These are phyloP conservation scores for Coemansia asiatica DNA, from an alignment of 192 early-diverging fungal species.

Conservation along the genomic window DNA sequence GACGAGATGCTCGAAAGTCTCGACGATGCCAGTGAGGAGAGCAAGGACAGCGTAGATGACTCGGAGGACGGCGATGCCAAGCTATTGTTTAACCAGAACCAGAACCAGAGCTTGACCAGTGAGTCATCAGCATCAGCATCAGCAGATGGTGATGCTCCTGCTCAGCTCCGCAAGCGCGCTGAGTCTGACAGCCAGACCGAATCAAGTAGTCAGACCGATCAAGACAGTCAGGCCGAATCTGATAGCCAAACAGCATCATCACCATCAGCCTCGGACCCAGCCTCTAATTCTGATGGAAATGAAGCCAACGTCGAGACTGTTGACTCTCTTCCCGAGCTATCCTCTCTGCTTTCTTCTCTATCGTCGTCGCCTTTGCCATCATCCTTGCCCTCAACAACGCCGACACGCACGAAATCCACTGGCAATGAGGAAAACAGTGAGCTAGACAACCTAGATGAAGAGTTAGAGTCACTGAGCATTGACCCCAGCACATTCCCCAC, in stretches of 20 bases:
- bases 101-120: neutral
- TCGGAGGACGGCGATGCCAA: neutral
- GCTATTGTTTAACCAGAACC: neutral
- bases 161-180: neutral
- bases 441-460: conserved; percentile 10
- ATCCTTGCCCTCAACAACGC: neutral
- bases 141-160: neutral
- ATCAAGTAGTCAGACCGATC: no score
- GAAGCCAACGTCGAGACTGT: neutral
- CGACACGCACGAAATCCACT: neutral
- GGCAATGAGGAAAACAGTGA: neutral
- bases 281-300: neutral
- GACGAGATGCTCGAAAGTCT: neutral
- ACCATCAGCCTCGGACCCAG: neutral
- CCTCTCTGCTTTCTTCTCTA: neutral
- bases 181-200: neutral
- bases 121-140: neutral
- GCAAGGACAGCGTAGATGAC: conserved; percentile 2
- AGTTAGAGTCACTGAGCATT: neutral
- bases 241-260: no score
- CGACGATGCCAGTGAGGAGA: conserved; percentile 3
- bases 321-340: conserved; percentile 3
- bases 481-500: conserved; percentile 16
- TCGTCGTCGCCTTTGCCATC: neutral
- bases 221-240: conserved; percentile 1